Base-by-base conservation (phyloP, 2,329 filamentous ascomycete genomes). In the Plectosphaerella plurivora region DNA sequence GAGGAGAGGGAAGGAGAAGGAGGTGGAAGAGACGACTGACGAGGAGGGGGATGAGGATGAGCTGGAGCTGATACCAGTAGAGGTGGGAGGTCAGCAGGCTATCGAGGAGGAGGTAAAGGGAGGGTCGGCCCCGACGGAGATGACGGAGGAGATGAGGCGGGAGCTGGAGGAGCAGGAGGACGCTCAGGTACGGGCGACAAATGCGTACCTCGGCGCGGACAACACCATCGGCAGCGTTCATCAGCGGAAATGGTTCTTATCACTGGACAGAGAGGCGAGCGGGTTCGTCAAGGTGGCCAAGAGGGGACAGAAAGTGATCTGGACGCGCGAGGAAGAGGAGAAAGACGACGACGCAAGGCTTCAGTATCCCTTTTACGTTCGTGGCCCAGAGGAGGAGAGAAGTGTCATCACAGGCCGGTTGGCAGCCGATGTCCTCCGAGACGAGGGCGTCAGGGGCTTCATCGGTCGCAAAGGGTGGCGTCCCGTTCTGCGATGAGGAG, bases 161-260 rank as follows among this genome's bases (percentile, higher is more conserved):
- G 73, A 76, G 60, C 58, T 73, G 24, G 67, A 66, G 5, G 73
- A 79, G 58, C 62, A 74, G 9, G 72, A 80, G 52, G 77, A 83
- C 53, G 74, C 78, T 39, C 67, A 78, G 25, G 77, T 86, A 22
- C 77, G 82, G 8, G 63, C 64, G 2, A 81, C 77, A 6, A 89
- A 89, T 59, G 83, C 86, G 5, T 89, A 89, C 60, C 69, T 78
- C 0, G 86, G 86, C 5, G 83, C 87, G 0, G 73, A 61, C 1
- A 89, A 89, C 60, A 79, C 75, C 3, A 84, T 89, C 41, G 82
- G 79, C 6, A 88, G 84, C 37, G 71, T 89, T 4, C 79, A 89
- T 59, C 85, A 89, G 63, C 76, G 86, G 5, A 73, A 75, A 42
- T 89, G 85, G 87, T 87, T 81, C 54, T 60, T 88, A 16, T 79